Conservation (phyloP, 1,284 basidiomycete genomes). For the Lentinula novae-zelandiae region DNA sequence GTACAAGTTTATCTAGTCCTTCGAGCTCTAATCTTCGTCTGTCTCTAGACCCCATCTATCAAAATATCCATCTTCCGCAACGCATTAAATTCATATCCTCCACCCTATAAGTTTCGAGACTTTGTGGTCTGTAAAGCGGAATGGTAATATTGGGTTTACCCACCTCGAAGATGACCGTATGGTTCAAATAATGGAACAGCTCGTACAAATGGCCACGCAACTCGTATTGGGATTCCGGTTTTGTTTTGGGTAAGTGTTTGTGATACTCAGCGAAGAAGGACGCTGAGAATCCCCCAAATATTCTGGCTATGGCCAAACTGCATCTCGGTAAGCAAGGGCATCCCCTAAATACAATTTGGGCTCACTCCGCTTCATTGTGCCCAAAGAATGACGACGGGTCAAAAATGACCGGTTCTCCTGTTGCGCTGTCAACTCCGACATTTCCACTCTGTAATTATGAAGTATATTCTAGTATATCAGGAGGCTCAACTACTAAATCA, state of each 20-base stretch:
- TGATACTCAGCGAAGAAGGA: conserved; percentile 79
- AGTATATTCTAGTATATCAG: background rate
- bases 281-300: conserved; percentile 78
- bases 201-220: conserved; percentile 75
- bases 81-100: conserved; percentile 54
- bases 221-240: conserved; percentile 68
- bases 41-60: conserved; percentile 25
- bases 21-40: background rate
- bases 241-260: conserved; percentile 58
- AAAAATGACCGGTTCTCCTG: conserved; percentile 68
- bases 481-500: conserved; percentile 17
- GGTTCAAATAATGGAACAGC: conserved; percentile 87
- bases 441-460: conserved; percentile 60
- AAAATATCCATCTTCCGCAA: conserved; percentile 53
- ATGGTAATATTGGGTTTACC: conserved; percentile 22
- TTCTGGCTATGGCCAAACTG: conserved; percentile 77
- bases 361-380: conserved; percentile 85
- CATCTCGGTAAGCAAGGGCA: conserved; percentile 7
- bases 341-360: conserved; percentile 1
- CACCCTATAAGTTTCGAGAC: conserved; percentile 30
- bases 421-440: conserved; percentile 53
- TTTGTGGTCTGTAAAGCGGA: background rate
- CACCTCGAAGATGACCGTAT: conserved; percentile 72
- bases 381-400: conserved; percentile 84
- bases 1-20: too few species aligned